phyloP scores from a whole-genome alignment of 768 basidiomycete genomes.

The Podaxis sp. region DNA sequence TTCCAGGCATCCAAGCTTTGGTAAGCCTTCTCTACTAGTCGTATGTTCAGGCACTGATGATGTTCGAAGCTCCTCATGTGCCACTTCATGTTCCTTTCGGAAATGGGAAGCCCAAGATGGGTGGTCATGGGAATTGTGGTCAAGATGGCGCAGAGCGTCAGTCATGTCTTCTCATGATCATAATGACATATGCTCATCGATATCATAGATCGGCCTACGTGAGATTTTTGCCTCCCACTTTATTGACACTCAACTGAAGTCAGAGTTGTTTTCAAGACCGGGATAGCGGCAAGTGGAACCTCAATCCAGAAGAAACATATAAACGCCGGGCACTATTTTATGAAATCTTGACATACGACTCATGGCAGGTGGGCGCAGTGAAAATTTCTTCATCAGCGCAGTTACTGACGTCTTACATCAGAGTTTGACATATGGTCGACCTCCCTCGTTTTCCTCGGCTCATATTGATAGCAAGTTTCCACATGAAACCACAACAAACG shows the following conservation, averaged over 20 bases:
- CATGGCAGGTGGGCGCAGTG: slow-evolving; percentile 57
- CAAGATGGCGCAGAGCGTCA: slow-evolving; percentile 68
- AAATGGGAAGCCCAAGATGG: slow-evolving; percentile 63
- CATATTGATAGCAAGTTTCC: slow-evolving; percentile 59
- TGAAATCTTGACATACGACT: slow-evolving; percentile 66
- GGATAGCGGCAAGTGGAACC: slow-evolving; percentile 65
- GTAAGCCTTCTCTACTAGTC: slow-evolving; percentile 32
- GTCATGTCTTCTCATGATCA: slow-evolving; percentile 25
- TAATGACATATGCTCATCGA: slow-evolving; percentile 14
- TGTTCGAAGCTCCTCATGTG: slow-evolving; percentile 52
- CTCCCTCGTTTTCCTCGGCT: slow-evolving; percentile 57
- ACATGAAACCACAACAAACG: slow-evolving; percentile 41
- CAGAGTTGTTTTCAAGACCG: slow-evolving; percentile 45
- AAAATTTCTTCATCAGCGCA: neutral
- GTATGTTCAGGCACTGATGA: slow-evolving; percentile 8
- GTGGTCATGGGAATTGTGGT: slow-evolving; percentile 68
- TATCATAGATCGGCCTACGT: slow-evolving; percentile 63
- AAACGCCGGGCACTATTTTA: slow-evolving; percentile 61
- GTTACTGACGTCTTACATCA: slow-evolving; percentile 23
- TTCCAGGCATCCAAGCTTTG: slow-evolving; percentile 63
- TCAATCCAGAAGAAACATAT: slow-evolving; percentile 53
- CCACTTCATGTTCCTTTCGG: slow-evolving; percentile 50
- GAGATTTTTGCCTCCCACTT: slow-evolving; percentile 29
- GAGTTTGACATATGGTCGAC: slow-evolving; percentile 72
- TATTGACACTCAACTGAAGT: neutral